Evolutionary conservation across 73 alveolate species (phyloP), one percentile per base, ranked within the genome.

Genomic region (Symbiodinium pilosum): DNA sequence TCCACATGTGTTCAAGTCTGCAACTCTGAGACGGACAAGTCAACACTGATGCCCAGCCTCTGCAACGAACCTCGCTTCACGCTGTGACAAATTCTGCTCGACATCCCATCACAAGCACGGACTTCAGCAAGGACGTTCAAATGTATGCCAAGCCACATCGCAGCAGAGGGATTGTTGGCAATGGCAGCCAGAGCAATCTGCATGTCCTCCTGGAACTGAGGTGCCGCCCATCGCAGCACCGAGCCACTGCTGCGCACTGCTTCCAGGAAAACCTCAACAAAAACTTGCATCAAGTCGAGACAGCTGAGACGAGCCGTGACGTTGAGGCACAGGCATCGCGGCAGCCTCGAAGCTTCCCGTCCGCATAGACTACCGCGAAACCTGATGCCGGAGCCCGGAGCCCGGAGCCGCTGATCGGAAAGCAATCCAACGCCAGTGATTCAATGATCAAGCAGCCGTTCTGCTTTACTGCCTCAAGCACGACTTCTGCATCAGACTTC

Each of bases 211-310:
- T 43, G 71, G 21, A 88, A 73, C 24, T 88, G 47, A 6, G 86
- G 56, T 24, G 95, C 71, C 11, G 95, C 95, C 95, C 95, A 84
- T 75, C 93, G 95, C 95, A 88, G 73, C 64, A 88, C 95, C 7
- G 95, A 88, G 24, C 95, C 95, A 75, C 95, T 88, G 43, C 73
- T 88, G 86, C 95, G 95, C 44, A 88, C 95, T 7, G 95, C 95
- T 64, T 88, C 95, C 43, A 88, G 95, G 86, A 88, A 56, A 47
- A 88, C 95, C 93, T 86, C 39, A 0, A 14, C 39, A 41, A 39
- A 16, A 3, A 83, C 9, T 30, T 64, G 38, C n/a, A 5, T 8
- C 40, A 64, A 4, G 83, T 64, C 89, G 14, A 30, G 16, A 14
- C 89, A 26, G 40, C 41, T 26, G 8, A 8, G 36, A 26, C 41